A percentile compares a stretch with the other conserved stretches of the same genome.
Evolutionary conservation across 73 alveolate species (phyloP).

Genomic region (Paramecium primaurelia): DNA sequence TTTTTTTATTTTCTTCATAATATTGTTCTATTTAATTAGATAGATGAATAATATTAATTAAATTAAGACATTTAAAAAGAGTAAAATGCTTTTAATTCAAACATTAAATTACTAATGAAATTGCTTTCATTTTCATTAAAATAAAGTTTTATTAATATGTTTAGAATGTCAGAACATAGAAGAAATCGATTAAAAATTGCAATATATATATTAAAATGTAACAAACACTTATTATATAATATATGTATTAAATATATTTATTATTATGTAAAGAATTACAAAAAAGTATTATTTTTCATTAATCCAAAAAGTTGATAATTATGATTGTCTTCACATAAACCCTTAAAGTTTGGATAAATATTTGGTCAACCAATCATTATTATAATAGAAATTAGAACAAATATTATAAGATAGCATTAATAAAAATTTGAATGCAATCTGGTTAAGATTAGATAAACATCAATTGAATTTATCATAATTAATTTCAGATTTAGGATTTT

Average conservation of each 20-base stretch:
- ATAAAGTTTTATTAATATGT: too few species aligned
- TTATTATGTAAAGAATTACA: not conserved
- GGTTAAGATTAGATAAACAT: constrained; percentile 37
- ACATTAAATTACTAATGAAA: too few species aligned
- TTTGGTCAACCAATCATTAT: not conserved
- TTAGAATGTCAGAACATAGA: too few species aligned
- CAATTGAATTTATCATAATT: not conserved
- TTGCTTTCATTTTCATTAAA: too few species aligned
- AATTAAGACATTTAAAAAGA: too few species aligned
- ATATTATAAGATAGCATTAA: not conserved
- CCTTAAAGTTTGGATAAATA: not conserved
- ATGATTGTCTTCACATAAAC: not conserved
- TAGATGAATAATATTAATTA: too few species aligned
- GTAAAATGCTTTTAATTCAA: too few species aligned
- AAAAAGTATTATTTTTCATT: not conserved
- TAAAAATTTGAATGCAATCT: constrained; percentile 41
- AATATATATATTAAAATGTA: not conserved
- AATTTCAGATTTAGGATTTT: constrained; percentile 13
- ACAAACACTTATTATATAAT: not conserved
- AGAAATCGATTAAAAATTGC: too few species aligned
- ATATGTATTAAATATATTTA: not conserved
- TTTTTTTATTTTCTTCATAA: too few species aligned
- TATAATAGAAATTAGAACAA: not conserved
- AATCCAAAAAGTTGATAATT: not conserved
- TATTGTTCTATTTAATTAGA: too few species aligned